phyloP scores from a whole-genome alignment of 179 eudicot species.

The Vitellaria paradoxa region DNA sequence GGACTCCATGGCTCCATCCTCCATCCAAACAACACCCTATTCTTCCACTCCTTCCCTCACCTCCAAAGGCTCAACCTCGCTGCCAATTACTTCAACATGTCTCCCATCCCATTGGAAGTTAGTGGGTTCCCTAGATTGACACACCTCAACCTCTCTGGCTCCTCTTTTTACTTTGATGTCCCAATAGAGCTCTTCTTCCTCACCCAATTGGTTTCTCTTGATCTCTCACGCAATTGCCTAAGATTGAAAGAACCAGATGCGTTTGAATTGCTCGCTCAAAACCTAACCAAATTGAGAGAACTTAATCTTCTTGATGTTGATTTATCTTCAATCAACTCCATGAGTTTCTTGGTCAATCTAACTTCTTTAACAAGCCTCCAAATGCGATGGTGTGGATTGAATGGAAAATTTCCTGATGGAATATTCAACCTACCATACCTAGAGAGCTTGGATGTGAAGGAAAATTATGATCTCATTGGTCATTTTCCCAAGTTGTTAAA shows the following conservation, averaged over 20 bases:
- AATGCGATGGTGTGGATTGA: background rate
- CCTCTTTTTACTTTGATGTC: too few relatives aligned
- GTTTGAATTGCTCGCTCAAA: background rate
- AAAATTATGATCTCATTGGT: background rate
- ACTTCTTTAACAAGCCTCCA: background rate
- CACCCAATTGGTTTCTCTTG: too few relatives aligned
- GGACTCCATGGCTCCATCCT: constrained; percentile 29
- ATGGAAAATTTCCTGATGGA: background rate
- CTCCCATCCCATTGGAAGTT: background rate
- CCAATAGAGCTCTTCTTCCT: too few relatives aligned
- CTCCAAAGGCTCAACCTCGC: constrained; percentile 29
- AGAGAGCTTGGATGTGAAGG: background rate
- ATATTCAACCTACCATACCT: background rate
- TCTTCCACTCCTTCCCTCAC: constrained; percentile 22
- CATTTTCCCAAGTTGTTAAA: background rate
- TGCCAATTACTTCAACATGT: constrained; percentile 13
- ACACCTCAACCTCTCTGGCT: too few relatives aligned
- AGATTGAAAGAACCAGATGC: background rate
- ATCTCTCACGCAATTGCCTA: background rate
- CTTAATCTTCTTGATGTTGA: background rate
- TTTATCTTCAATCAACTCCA: background rate
- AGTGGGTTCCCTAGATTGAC: too few relatives aligned
- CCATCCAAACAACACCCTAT: constrained; percentile 9
- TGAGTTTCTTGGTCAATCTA: background rate
- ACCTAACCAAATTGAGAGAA: background rate